These are phyloP conservation scores for Pleurotus cornucopiae DNA, from an alignment of 768 basidiomycete species.

Conservation along the genomic window DNA sequence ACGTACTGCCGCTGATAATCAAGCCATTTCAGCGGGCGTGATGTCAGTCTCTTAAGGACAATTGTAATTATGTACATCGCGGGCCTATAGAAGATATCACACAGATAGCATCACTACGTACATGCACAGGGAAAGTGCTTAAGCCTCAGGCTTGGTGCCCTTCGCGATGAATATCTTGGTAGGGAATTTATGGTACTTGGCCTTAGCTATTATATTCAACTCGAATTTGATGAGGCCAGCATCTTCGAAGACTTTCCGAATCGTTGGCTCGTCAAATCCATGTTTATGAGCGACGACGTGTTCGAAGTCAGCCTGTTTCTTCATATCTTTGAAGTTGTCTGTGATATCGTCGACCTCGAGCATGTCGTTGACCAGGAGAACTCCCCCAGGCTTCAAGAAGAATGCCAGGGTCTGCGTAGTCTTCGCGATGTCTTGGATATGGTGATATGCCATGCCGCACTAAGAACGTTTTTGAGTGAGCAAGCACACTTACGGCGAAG, in stretches of 20 bases:
- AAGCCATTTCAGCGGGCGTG: conserved; percentile 18
- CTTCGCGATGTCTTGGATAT: conserved; percentile 46
- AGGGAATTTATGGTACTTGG: not conserved
- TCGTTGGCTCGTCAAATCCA: conserved; percentile 48
- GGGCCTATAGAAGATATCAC: too few species aligned
- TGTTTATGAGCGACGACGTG: conserved; percentile 49
- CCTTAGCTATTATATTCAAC: not conserved
- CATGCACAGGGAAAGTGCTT: not conserved
- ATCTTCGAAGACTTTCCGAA: conserved; percentile 44
- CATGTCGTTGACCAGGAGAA: conserved; percentile 54
- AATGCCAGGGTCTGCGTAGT: conserved; percentile 49
- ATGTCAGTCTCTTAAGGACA: too few species aligned
- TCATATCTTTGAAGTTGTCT: conserved; percentile 21
- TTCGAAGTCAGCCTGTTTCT: conserved; percentile 13
- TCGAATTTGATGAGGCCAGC: conserved; percentile 38
- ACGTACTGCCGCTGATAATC: conserved; percentile 41
- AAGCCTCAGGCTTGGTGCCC: not conserved
- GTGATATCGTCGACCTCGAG: conserved; percentile 12
- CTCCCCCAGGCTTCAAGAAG: conserved; percentile 60
- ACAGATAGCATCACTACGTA: not conserved
- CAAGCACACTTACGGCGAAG: not conserved
- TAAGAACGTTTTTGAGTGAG: conserved; percentile 17
- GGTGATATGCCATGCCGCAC: conserved; percentile 67
- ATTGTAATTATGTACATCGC: too few species aligned
- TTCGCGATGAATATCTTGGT: not conserved